These are phyloP conservation scores for Rhytidiadelphus loreus DNA, from an alignment of 225 moss, liverwort and hornwort species.

Conservation along the genomic window DNA sequence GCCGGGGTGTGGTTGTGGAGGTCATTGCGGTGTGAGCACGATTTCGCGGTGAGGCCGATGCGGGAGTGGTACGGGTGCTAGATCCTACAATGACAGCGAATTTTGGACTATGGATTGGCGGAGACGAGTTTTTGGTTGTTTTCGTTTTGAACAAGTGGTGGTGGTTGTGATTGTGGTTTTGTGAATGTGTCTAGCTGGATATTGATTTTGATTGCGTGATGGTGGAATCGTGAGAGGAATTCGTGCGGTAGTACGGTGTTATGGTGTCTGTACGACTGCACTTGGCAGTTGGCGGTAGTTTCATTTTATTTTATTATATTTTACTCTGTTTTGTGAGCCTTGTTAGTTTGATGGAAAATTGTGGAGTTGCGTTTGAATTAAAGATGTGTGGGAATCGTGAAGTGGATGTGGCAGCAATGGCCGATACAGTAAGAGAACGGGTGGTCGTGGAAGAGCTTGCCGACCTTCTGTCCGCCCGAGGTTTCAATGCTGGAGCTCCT, in stretches of 20 bases:
- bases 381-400: background rate
- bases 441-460: constrained; percentile 13
- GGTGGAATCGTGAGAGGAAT: constrained; percentile 1
- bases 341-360: constrained; percentile 11
- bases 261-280: constrained; percentile 1
- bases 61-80: constrained; percentile 17
- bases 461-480: constrained; percentile 8
- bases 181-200: constrained; percentile 34
- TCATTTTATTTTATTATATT: background rate
- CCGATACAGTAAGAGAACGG: constrained; percentile 18
- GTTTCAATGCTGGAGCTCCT: constrained; percentile 33
- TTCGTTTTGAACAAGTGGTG: background rate
- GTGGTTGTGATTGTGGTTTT: constrained; percentile 6
- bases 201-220: constrained; percentile 2
- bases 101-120: constrained; percentile 13
- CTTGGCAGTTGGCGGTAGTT: constrained; percentile 21
- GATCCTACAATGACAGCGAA: constrained; percentile 12
- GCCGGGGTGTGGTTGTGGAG: constrained; percentile 5
- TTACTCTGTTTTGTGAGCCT: background rate
- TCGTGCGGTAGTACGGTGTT: background rate
- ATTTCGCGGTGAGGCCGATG: constrained; percentile 3
- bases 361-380: constrained; percentile 4
- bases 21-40: constrained; percentile 10
- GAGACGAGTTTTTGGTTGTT: background rate
- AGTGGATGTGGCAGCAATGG: constrained; percentile 13